Base-by-base conservation (phyloP, 1,284 basidiomycete genomes). In the Fomitopsis schrenkii region DNA sequence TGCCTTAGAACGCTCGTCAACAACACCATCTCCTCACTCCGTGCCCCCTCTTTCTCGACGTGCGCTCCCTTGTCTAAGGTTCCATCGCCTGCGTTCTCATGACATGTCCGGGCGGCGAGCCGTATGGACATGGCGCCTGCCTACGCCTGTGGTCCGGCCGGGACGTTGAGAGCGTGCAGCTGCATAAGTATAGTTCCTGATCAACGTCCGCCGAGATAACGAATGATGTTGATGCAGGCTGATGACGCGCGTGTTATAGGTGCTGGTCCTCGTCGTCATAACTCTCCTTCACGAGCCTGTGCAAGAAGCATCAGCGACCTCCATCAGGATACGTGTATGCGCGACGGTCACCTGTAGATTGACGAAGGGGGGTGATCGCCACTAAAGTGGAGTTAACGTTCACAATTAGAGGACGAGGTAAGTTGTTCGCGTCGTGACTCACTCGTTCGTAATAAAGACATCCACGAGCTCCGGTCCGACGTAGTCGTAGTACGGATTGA, bases 371-470 rank as follows among this genome's bases (percentile, higher is more conserved):
- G 92, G 72, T 96, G 94, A 73, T 96, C 94, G 45, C 94, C 94
- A 70, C 94, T 96, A 66, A 35, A 64, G 62, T 54, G 10, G n/a
- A 60, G 53, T 28, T 14, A 64, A 53, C 55, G 10, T 40, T 28
- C 17, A 17, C 15, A 7, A 26, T 26, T 42, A 45, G n/a, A 50
- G n/a, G 26, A 19, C 19, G 48, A 22, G 30, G 30, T 33, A 5
- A 33, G 30, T 33, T 33, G 30, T 22, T 45, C 52, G 56, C 30
- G 22, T 28, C 50, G 59, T 58, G 2, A 86, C 93, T 80, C 72
- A 95, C 94, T 96, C 93, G 69, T 99, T 99, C 10, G 96, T 98
- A 69, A 98, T 94, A 72, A 95, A 97, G 19, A 95, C 90, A 72
- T 96, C 92, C 59, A 99, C 86, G 63, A 97, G 77, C 72, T 97